These are phyloP conservation scores for Euphrasia arctica DNA, from an alignment of 305 asterid species.

Conservation along the genomic window DNA sequence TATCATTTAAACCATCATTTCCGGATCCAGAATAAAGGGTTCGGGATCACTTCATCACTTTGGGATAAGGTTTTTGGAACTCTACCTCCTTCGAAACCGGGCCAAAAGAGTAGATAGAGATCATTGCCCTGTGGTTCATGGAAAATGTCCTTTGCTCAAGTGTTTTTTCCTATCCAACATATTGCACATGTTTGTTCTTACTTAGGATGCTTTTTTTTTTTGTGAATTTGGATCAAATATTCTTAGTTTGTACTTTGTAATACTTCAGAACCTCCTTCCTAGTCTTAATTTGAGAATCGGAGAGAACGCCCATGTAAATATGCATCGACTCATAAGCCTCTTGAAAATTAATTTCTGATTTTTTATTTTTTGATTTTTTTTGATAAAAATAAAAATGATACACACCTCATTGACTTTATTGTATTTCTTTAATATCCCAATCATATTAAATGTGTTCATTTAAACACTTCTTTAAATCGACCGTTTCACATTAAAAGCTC, in stretches of 20 bases:
- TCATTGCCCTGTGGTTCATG: background rate
- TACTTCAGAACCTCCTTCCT: too few species aligned
- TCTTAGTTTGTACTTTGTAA: too few species aligned
- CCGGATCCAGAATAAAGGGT: conserved; percentile 83
- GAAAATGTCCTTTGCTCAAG: conserved; percentile 1
- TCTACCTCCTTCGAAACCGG: conserved; percentile 54
- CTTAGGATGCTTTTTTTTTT: too few species aligned
- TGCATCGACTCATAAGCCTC: too few species aligned
- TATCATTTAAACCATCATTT: conserved; percentile 94
- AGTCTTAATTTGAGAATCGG: background rate
- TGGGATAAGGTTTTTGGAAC: conserved; percentile 94
- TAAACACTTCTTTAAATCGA: background rate
- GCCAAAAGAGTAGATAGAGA: conserved; percentile 45
- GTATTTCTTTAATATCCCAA: background rate
- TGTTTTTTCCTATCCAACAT: background rate
- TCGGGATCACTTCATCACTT: conserved; percentile 83
- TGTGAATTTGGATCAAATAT: background rate
- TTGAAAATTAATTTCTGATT: too few species aligned
- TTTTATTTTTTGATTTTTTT: too few species aligned
- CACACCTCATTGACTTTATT: too few species aligned
- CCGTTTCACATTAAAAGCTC: background rate
- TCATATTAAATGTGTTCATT: background rate
- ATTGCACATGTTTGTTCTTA: background rate
- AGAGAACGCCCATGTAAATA: background rate
- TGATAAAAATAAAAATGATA: too few species aligned